Percentiles rank a stretch among this genome's conserved stretches.
Evolutionary conservation across 306 rosid genomes (phyloP).

Genomic region (Ormosia semicastrata): DNA sequence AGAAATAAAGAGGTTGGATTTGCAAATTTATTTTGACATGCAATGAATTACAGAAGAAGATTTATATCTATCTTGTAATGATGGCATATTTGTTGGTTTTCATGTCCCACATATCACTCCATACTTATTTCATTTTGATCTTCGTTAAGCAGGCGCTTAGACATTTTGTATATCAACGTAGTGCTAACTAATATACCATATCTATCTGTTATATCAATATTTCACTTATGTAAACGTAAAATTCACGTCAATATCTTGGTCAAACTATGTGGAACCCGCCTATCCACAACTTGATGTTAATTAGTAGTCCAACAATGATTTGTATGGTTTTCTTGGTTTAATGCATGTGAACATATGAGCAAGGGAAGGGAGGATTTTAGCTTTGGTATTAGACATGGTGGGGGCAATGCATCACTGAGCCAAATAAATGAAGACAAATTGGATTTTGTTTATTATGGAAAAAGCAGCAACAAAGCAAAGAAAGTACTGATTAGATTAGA

Average conservation of each 20-base stretch:
- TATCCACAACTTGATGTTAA: slow-evolving; percentile 18
- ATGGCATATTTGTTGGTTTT: slow-evolving; percentile 29
- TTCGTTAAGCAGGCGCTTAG: slow-evolving; percentile 13
- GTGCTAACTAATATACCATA: slow-evolving; percentile 1
- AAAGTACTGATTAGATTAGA: no score
- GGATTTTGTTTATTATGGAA: slow-evolving; percentile 4
- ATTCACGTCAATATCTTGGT: background rate
- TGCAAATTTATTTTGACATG: background rate
- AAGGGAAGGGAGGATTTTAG: background rate
- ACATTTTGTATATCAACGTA: background rate
- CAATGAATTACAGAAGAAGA: background rate
- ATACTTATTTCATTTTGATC: slow-evolving; percentile 5
- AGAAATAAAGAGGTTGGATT: background rate
- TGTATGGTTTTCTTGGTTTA: slow-evolving; percentile 2
- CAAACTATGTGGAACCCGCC: slow-evolving; percentile 19
- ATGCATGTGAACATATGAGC: background rate
- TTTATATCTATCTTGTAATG: slow-evolving; percentile 14
- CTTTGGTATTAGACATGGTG: background rate
- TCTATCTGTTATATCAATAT: background rate
- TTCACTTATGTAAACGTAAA: slow-evolving; percentile 21
- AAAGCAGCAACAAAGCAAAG: background rate
- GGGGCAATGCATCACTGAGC: slow-evolving; percentile 2
- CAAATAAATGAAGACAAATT: slow-evolving; percentile 14
- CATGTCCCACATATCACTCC: slow-evolving; percentile 30
- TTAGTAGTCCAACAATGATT: slow-evolving; percentile 12